Evolutionary conservation across 306 rosid genomes (phyloP).

Genomic region (Castanea sativa): DNA sequence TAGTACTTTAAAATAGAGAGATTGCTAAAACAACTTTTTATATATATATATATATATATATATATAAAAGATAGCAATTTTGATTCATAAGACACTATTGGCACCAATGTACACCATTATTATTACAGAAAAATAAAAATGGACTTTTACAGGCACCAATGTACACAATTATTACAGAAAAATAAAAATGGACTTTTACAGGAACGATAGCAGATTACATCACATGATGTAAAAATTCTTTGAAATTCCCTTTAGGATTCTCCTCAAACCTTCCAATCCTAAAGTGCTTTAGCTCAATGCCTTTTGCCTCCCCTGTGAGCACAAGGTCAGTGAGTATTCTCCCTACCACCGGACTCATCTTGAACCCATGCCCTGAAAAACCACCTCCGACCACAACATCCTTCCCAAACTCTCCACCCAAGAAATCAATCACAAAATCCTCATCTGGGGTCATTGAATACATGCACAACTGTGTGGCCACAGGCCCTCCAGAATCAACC

Average conservation of each 20-base stretch:
- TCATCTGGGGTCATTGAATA: constrained; percentile 79
- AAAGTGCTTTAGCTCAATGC: constrained; percentile 59
- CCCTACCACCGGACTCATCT: constrained; percentile 83
- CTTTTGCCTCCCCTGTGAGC: constrained; percentile 45
- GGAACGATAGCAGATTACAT: neutral
- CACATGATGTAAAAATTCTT: constrained; percentile 20
- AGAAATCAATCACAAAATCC: constrained; percentile 75
- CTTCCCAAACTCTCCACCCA: constrained; percentile 71
- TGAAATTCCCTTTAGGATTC: constrained; percentile 44
- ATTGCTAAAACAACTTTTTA: no score
- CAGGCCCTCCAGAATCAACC: constrained; percentile 59
- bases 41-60: no score
- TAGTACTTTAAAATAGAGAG: no score
- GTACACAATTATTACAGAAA: neutral
- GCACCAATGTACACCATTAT: neutral
- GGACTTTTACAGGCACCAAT: neutral
- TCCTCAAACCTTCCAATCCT: constrained; percentile 52
- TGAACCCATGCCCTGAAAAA: constrained; percentile 94
- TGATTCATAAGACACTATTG: neutral
- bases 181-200: no score
- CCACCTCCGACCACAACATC: constrained; percentile 82
- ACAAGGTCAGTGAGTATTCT: constrained; percentile 59
- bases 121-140: no score
- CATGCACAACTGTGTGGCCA: constrained; percentile 66
- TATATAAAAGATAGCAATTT: neutral